Evolutionary conservation across 306 rosid species (phyloP), one percentile per base, ranked within the genome.

Genomic region (Vigna radiata): DNA sequence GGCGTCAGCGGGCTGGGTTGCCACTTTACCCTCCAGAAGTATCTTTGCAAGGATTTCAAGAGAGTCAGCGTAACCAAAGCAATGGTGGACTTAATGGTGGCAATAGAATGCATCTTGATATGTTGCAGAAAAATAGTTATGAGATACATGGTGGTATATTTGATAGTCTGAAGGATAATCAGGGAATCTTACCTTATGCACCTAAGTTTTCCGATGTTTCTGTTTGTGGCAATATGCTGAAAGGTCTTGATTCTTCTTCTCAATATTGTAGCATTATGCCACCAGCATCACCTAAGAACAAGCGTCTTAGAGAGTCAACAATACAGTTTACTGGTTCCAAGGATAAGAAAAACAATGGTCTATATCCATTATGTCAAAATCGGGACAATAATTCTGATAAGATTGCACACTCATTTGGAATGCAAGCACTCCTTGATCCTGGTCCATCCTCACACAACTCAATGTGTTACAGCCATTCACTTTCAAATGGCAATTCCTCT

Each of bases 11-110:
- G 70, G 96, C 97, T 81, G 98, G 98, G 68, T 86, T 92, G 77
- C 94, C 99, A 67, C 87, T 96, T 68, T 92, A 96, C 84, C 99
- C 98, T 55, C 89, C 94, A n/a, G 98, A 89, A 67, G 77, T 96
- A 77, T 77, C 86, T 83, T 46, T 85, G 76, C 87, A 82, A 83
- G 87, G 85, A 65, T 68, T 68, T 12, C 91, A 89, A 75, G 90
- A 81, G 77, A 83, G 69, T 77, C 96, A 85, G 31, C 85, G 67
- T 72, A 85, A 74, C 74, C 91, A 78, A 74, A 83, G 73, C 82
- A 29, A 83, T 41, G 85, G 75, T 67, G 90, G 86, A 72, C 72
- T 80, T 74, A 70, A 80, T 79, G 70, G 73, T 75, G 85, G 65
- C 62, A 91, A 88, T 68, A 56, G 80, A 58, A 88, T 75, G 33